Percentiles rank a stretch among this genome's conserved stretches.
These are phyloP conservation scores for Triglochin maritima DNA, from an alignment of 106 monocot genomes.

Conservation along the genomic window DNA sequence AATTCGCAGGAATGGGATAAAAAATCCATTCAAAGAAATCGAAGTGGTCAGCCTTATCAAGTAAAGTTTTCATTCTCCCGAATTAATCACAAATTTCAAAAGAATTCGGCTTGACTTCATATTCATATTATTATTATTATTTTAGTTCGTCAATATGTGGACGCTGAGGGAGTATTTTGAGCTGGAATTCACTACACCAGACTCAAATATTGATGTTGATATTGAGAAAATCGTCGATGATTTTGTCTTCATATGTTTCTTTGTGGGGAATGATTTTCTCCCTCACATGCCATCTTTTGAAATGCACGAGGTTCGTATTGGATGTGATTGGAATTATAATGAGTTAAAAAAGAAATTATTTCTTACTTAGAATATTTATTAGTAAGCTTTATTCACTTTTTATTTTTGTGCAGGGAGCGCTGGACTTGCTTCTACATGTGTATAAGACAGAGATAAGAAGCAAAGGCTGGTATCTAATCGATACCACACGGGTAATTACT, in stretches of 20 bases:
- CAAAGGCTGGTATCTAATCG: constrained; percentile 39
- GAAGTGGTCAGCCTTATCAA: constrained; percentile 7
- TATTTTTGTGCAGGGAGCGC: constrained; percentile 9
- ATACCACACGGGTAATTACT: constrained; percentile 24
- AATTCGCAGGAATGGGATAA: constrained; percentile 15
- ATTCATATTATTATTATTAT: background rate
- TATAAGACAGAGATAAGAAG: constrained; percentile 31
- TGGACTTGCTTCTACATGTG: constrained; percentile 44
- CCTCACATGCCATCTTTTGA: constrained; percentile 45
- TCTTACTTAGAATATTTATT: too few species aligned
- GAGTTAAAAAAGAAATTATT: too few species aligned
- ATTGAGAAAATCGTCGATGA: constrained; percentile 44
- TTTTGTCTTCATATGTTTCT: constrained; percentile 48
- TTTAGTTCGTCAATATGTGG: constrained; percentile 62
- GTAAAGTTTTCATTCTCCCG: constrained; percentile 3
- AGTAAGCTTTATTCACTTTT: too few species aligned
- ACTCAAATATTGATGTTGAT: constrained; percentile 10
- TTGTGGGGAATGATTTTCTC: constrained; percentile 59
- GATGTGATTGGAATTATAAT: background rate
- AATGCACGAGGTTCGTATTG: constrained; percentile 26
- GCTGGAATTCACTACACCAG: constrained; percentile 24
- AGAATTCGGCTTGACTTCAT: background rate
- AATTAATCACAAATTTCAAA: too few species aligned
- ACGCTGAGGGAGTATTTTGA: constrained; percentile 41
- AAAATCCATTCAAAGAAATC: background rate